These are phyloP conservation scores for Cordyceps tenuipes DNA, from an alignment of 2,329 filamentous ascomycete species.

Conservation along the genomic window DNA sequence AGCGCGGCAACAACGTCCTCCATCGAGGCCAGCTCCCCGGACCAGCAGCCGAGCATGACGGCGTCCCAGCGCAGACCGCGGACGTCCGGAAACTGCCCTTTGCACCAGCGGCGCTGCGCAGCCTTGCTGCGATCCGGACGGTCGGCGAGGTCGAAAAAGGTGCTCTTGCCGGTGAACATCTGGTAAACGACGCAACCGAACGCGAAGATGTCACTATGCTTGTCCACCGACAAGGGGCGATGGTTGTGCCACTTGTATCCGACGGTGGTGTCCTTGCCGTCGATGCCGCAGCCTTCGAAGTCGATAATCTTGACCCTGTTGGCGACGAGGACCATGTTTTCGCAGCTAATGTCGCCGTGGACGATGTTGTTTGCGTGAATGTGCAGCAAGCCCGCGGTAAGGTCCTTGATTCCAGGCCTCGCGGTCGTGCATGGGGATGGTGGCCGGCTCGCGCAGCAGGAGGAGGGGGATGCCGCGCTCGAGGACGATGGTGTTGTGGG, in stretches of 20 bases:
- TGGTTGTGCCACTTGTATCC: not conserved
- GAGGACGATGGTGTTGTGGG: not conserved
- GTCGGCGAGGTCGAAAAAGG: not conserved
- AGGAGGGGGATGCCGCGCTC: conserved; percentile 1
- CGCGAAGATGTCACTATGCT: not conserved
- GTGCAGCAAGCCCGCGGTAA: not conserved
- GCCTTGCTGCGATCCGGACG: not conserved
- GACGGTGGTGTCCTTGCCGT: not conserved
- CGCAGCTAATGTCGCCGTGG: conserved; percentile 8
- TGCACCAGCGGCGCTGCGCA: not conserved
- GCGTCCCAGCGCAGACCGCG: not conserved
- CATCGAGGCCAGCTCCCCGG: not conserved
- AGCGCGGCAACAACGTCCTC: not conserved
- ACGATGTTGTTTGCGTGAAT: conserved; percentile 1
- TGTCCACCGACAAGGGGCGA: not conserved
- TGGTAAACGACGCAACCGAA: not conserved
- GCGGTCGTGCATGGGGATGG: not conserved
- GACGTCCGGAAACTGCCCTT: not conserved
- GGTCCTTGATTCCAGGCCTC: conserved; percentile 5
- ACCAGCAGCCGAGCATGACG: not conserved
- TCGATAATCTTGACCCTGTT: conserved; percentile 4
- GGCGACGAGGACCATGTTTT: conserved; percentile 4
- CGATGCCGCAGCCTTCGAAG: not conserved
- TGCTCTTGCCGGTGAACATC: not conserved
- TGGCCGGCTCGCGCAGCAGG: not conserved